phyloP scores from a whole-genome alignment of 345 rosid species.

The Nephelium lappaceum region DNA sequence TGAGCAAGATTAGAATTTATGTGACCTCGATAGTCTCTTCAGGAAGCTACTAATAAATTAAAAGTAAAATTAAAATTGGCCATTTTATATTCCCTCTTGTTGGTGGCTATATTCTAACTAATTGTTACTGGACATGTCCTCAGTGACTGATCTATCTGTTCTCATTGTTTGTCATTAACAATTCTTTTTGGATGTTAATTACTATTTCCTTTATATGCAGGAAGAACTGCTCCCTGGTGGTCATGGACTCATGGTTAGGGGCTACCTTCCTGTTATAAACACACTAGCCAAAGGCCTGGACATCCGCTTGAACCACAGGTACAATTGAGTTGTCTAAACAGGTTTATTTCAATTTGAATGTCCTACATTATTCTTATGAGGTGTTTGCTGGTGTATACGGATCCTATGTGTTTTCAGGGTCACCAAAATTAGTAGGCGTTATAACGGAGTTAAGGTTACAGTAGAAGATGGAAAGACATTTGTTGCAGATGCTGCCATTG shows the following conservation, averaged over 20 bases:
- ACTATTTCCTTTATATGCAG: constrained; percentile 37
- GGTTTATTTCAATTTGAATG: neutral
- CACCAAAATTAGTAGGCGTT: constrained; percentile 61
- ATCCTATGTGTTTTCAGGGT: constrained; percentile 51
- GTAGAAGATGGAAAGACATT: constrained; percentile 72
- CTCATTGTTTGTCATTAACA: neutral
- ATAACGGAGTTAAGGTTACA: constrained; percentile 79
- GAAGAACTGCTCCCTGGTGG: constrained; percentile 95
- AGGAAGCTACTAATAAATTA: neutral
- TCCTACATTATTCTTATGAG: neutral
- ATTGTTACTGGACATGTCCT: neutral
- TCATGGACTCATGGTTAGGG: constrained; percentile 98
- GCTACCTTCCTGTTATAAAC: constrained; percentile 91
- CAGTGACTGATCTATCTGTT: neutral
- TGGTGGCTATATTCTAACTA: neutral
- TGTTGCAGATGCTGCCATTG: constrained; percentile 78
- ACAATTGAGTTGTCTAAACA: constrained; percentile 10
- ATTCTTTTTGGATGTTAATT: neutral
- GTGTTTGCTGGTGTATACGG: neutral
- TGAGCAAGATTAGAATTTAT: neutral
- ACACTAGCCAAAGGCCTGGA: constrained; percentile 95
- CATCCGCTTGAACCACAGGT: constrained; percentile 85
- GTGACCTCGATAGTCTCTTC: neutral
- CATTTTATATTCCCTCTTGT: neutral
- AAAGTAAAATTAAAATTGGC: neutral